These are phyloP conservation scores for Tremellales sp. DNA, from an alignment of 1,284 basidiomycete species.

Conservation along the genomic window DNA sequence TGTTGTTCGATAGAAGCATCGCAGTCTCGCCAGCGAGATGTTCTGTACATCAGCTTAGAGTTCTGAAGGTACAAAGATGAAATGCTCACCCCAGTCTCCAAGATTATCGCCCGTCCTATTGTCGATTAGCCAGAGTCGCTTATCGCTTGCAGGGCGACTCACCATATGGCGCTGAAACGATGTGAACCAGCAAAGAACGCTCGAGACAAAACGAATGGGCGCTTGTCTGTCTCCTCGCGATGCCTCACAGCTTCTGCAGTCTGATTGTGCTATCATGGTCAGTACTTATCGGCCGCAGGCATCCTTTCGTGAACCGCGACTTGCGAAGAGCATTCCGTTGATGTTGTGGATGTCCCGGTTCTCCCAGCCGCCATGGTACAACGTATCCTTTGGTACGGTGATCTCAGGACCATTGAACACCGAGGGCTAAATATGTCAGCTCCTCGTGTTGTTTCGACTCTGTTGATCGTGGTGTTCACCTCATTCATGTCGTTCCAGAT, in stretches of 20 bases:
- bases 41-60: constrained; percentile 43
- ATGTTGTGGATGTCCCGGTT: constrained; percentile 74
- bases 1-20: constrained; percentile 85
- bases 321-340: constrained; percentile 51
- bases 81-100: constrained; percentile 73
- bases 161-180: constrained; percentile 93
- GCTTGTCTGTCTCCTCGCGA: constrained; percentile 67
- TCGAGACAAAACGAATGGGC: constrained; percentile 93
- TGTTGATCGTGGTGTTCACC: constrained; percentile 50
- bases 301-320: constrained; percentile 6
- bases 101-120: constrained; percentile 87
- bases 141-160: constrained; percentile 1
- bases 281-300: neutral
- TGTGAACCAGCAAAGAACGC: constrained; percentile 95
- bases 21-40: constrained; percentile 91
- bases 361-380: constrained; percentile 91
- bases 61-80: neutral
- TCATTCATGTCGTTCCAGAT: constrained; percentile 99
- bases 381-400: constrained; percentile 88
- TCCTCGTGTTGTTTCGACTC: neutral
- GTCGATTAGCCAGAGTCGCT: neutral
- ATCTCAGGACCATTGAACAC: constrained; percentile 99
- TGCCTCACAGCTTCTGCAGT: constrained; percentile 77
- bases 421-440: constrained; percentile 61
- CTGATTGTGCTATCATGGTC: constrained; percentile 65